Conservation (phyloP, 352 stramenopile species). For the Phytophthora colocasiae region DNA sequence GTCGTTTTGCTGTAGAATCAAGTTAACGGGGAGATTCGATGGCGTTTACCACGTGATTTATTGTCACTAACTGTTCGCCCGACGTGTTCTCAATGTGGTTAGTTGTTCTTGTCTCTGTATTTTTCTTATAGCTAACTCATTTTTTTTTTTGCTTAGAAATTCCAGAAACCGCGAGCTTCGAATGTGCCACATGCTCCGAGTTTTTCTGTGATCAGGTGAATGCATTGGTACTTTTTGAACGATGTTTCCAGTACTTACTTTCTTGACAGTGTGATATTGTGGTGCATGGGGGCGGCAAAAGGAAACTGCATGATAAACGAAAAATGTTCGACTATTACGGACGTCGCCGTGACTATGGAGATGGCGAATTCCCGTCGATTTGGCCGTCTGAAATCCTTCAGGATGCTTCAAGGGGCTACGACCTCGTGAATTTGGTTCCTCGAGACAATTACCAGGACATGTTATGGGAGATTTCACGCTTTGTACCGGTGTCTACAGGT, state of each 20-base stretch:
- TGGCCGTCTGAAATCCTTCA: conserved; percentile 92
- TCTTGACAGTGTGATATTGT: too few relatives aligned
- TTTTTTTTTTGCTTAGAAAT: conserved; percentile 53
- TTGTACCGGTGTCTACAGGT: conserved; percentile 54
- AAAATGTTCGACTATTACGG: conserved; percentile 93
- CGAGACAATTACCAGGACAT: conserved; percentile 73
- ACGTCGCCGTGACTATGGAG: conserved; percentile 91
- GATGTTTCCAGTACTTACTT: not conserved
- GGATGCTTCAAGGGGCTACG: conserved; percentile 69
- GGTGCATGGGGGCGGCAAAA: conserved; percentile 87
- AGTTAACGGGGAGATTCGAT: conserved; percentile 91
- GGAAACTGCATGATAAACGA: conserved; percentile 74
- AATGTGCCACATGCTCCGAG: conserved; percentile 91
- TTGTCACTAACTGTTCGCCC: conserved; percentile 79
- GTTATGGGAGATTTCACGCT: conserved; percentile 68
- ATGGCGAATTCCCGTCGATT: conserved; percentile 89
- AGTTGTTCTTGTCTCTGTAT: conserved; percentile 3
- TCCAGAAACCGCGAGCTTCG: conserved; percentile 60
- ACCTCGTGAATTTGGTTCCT: conserved; percentile 64
- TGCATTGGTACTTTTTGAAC: not conserved
- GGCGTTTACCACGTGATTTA: conserved; percentile 90
- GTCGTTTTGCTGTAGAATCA: conserved; percentile 71
- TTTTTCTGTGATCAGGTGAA: conserved; percentile 88
- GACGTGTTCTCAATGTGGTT: conserved; percentile 91
- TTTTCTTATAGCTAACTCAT: not conserved